These are phyloP conservation scores for Aspergillus transmontanensis DNA, from an alignment of 2,329 filamentous ascomycete species.

Conservation along the genomic window DNA sequence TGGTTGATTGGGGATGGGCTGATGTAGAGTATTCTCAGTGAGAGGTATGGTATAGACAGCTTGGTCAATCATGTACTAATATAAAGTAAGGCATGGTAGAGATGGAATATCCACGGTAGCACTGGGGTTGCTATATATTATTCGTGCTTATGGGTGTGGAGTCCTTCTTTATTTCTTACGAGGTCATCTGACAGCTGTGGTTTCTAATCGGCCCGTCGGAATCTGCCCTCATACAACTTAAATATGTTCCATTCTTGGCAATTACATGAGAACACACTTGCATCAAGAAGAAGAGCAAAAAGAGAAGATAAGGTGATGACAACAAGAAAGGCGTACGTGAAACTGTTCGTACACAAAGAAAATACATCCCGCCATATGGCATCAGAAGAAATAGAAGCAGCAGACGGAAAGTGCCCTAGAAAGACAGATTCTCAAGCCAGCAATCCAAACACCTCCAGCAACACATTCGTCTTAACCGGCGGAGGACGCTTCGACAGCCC, in stretches of 20 bases:
- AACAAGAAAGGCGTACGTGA: not conserved
- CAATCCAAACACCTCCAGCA: not conserved
- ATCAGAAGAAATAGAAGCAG: not conserved
- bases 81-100: not conserved
- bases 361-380: not conserved
- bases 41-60: not conserved
- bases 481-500: not conserved
- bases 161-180: not conserved
- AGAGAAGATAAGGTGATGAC: not conserved
- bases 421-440: not conserved
- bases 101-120: not conserved
- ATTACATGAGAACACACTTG: not conserved
- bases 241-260: not conserved
- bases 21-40: not conserved
- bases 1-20: not conserved
- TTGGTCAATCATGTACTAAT: not conserved
- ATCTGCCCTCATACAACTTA: not conserved
- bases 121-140: not conserved
- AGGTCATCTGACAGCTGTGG: not conserved
- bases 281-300: not conserved
- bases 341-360: not conserved
- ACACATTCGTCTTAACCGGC: not conserved
- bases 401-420: not conserved
- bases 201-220: not conserved
- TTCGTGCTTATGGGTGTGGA: not conserved